A percentile compares a stretch with the other conserved stretches of the same genome.
These are phyloP conservation scores for Fraxinus pennsylvanica DNA, from an alignment of 257 asterid genomes.

Conservation along the genomic window DNA sequence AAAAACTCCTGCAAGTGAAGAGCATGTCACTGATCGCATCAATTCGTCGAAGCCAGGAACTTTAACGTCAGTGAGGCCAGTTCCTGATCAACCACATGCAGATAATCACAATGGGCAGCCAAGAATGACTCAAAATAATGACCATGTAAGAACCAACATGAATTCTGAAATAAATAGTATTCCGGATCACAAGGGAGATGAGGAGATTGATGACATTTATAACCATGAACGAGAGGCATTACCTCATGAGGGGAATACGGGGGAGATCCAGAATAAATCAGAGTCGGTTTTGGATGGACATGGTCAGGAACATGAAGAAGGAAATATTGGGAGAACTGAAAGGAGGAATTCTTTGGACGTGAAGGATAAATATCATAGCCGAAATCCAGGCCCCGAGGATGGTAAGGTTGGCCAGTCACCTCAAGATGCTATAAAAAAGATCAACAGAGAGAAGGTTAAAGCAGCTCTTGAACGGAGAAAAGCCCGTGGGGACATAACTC, in stretches of 20 bases:
- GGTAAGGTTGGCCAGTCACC: constrained; percentile 53
- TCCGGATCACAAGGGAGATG: constrained; percentile 10
- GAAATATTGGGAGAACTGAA: constrained; percentile 46
- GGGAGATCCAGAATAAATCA: constrained; percentile 34
- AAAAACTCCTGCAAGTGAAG: constrained; percentile 24
- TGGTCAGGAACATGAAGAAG: constrained; percentile 36
- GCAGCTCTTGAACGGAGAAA: constrained; percentile 74
- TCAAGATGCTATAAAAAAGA: constrained; percentile 49
- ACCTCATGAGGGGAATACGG: constrained; percentile 36
- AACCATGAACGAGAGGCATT: constrained; percentile 40
- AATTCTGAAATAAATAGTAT: constrained; percentile 24
- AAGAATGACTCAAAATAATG: constrained; percentile 29
- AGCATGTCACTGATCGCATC: constrained; percentile 15
- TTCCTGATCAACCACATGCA: constrained; percentile 30
- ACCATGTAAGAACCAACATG: constrained; percentile 23
- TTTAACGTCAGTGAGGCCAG: neutral
- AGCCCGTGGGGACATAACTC: constrained; percentile 60
- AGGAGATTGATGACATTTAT: constrained; percentile 35
- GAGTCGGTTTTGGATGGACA: constrained; percentile 36
- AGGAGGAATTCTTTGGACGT: constrained; percentile 43
- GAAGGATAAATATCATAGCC: constrained; percentile 50
- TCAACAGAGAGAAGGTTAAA: constrained; percentile 71
- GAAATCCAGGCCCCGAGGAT: constrained; percentile 38
- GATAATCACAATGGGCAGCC: constrained; percentile 36
- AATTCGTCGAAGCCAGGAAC: constrained; percentile 11